These are phyloP conservation scores for Umbelopsis ramanniana DNA, from an alignment of 192 early-diverging fungal genomes.

Conservation along the genomic window DNA sequence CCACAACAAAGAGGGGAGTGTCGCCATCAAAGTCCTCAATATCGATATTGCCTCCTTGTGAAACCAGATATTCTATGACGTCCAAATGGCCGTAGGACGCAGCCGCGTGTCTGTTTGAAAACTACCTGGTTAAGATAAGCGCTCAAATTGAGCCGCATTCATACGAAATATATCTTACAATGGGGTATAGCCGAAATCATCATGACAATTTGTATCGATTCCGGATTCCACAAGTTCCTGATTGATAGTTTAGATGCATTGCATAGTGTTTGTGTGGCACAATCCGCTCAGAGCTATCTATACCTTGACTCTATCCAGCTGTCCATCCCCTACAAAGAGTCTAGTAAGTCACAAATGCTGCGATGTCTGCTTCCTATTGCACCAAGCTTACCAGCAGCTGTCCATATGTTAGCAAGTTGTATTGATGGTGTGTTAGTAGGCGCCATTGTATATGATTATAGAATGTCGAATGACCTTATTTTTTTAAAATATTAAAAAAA, in stretches of 20 bases:
- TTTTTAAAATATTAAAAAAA: too few relatives aligned
- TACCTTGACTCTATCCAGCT: constrained; percentile 62
- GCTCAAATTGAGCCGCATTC: neutral
- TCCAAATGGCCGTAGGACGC: constrained; percentile 72
- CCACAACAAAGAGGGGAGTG: constrained; percentile 78
- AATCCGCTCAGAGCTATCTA: neutral
- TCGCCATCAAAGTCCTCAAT: constrained; percentile 81
- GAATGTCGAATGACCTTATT: too few relatives aligned
- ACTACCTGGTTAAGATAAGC: neutral
- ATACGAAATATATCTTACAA: constrained; percentile 51
- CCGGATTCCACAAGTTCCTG: constrained; percentile 57
- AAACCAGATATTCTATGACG: constrained; percentile 69
- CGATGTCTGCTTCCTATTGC: neutral
- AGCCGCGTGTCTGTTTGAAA: constrained; percentile 60
- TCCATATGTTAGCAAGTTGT: constrained; percentile 65
- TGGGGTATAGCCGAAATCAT: constrained; percentile 82
- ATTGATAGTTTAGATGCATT: neutral
- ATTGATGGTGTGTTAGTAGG: constrained; percentile 22
- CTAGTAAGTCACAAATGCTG: neutral
- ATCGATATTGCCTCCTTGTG: constrained; percentile 67
- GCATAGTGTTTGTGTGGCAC: neutral
- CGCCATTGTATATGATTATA: neutral
- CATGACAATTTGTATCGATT: constrained; percentile 64
- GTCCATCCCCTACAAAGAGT: constrained; percentile 54
- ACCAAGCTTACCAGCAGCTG: constrained; percentile 49